These are phyloP conservation scores for Arabidopsis lyrata DNA, from an alignment of 441 rosid genomes.

Conservation along the genomic window DNA sequence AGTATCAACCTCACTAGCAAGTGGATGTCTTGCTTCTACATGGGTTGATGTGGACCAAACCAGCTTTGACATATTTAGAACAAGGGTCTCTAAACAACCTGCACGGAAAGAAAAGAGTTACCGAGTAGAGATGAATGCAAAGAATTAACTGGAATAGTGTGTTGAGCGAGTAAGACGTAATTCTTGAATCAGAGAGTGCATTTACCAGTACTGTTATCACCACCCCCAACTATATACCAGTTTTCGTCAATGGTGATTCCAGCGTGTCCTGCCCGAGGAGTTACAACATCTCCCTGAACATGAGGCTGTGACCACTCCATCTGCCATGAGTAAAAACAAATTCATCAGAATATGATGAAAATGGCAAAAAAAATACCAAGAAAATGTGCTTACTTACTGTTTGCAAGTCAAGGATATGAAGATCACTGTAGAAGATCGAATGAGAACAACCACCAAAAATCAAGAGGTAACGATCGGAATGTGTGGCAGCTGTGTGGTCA, in stretches of 20 bases:
- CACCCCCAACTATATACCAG: slow-evolving; percentile 96
- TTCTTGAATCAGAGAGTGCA: slow-evolving; percentile 24
- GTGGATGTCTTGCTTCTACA: slow-evolving; percentile 89
- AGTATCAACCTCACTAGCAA: slow-evolving; percentile 90
- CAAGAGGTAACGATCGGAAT: slow-evolving; percentile 78
- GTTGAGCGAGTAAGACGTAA: neutral
- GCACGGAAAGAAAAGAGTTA: slow-evolving; percentile 26
- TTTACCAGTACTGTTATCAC: slow-evolving; percentile 91
- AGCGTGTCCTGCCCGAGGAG: slow-evolving; percentile 96
- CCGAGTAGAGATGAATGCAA: slow-evolving; percentile 5
- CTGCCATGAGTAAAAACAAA: slow-evolving; percentile 51
- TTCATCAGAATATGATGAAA: slow-evolving; percentile 33
- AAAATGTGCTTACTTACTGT: slow-evolving; percentile 74
- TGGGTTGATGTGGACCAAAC: slow-evolving; percentile 77
- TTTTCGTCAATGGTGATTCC: slow-evolving; percentile 76
- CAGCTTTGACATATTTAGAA: slow-evolving; percentile 86
- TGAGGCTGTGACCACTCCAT: slow-evolving; percentile 96
- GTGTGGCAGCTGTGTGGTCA: slow-evolving; percentile 90
- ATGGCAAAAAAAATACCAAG: neutral
- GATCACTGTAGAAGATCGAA: slow-evolving; percentile 89
- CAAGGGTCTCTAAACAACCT: slow-evolving; percentile 92
- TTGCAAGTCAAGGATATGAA: slow-evolving; percentile 89
- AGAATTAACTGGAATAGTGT: slow-evolving; percentile 1
- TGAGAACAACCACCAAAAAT: slow-evolving; percentile 97
- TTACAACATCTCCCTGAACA: slow-evolving; percentile 76